Percentiles rank a stretch among this genome's conserved stretches.
Evolutionary conservation across 129 eudicot genomes (phyloP).

Genomic region (Chrysanthemum lavandulifolium): DNA sequence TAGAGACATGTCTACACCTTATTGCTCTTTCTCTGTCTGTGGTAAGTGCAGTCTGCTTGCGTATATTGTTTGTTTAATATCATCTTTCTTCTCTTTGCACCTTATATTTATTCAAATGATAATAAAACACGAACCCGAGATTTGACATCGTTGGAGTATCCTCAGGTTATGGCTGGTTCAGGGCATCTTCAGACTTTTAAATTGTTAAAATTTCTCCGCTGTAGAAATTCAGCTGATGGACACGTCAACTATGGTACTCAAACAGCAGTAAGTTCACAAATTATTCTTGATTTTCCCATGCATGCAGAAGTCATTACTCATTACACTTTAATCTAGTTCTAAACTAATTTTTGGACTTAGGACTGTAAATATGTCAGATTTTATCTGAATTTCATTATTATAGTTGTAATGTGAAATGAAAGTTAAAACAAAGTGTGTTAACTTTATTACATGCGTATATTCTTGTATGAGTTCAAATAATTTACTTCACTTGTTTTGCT

Average conservation of each 20-base stretch:
- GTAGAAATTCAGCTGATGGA: constrained; percentile 79
- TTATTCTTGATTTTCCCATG: not conserved
- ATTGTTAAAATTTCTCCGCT: constrained; percentile 76
- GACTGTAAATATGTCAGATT: not conserved
- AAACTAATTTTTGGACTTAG: not conserved
- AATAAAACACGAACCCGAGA: not conserved
- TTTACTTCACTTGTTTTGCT: not conserved
- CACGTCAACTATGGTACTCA: constrained; percentile 85
- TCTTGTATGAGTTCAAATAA: constrained; percentile 18
- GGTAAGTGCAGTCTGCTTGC: constrained; percentile 51
- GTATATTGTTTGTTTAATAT: constrained; percentile 9
- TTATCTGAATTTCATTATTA: not conserved
- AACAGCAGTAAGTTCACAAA: constrained; percentile 67
- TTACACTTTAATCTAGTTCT: not conserved
- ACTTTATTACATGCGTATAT: not conserved
- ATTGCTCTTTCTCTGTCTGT: constrained; percentile 86
- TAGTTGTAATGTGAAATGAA: constrained; percentile 7
- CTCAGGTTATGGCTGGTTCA: constrained; percentile 98
- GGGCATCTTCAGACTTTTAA: constrained; percentile 82
- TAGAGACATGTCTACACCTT: constrained; percentile 95
- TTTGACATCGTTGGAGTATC: constrained; percentile 22
- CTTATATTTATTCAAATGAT: not conserved
- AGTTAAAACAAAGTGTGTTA: constrained; percentile 5
- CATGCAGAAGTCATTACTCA: not conserved
- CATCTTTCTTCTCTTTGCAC: not conserved